phyloP scores from a whole-genome alignment of 2,329 filamentous ascomycete species.

The Graphilbum ipis-grandicollis region DNA sequence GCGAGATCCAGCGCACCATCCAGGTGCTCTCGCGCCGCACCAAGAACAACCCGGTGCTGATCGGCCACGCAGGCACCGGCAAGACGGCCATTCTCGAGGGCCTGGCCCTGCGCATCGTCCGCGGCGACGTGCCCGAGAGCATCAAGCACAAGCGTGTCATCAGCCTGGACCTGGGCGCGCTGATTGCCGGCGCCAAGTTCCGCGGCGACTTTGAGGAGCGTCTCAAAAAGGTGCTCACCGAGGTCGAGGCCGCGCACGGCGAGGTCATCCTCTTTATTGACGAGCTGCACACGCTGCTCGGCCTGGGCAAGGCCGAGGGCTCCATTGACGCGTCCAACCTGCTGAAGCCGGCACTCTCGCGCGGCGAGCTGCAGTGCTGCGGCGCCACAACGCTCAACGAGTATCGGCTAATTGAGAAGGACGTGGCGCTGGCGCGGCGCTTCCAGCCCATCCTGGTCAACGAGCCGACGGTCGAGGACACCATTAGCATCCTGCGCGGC shows the following conservation, averaged over 20 bases:
- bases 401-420: constrained; percentile 88
- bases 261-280: constrained; percentile 91
- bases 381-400: constrained; percentile 88
- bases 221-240: constrained; percentile 75
- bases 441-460: constrained; percentile 93
- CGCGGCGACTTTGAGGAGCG: constrained; percentile 92
- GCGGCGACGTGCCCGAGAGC: constrained; percentile 86
- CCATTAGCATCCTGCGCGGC: constrained; percentile 84
- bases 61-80: constrained; percentile 76
- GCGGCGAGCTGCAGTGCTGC: constrained; percentile 87
- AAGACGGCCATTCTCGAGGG: constrained; percentile 92
- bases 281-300: constrained; percentile 79
- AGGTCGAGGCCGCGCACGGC: constrained; percentile 78
- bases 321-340: constrained; percentile 94
- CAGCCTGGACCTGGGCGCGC: constrained; percentile 69
- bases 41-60: constrained; percentile 93
- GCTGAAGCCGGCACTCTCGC: constrained; percentile 79
- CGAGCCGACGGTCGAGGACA: constrained; percentile 80
- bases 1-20: constrained; percentile 85
- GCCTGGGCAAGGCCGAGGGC: constrained; percentile 85
- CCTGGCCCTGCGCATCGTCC: constrained; percentile 73
- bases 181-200: constrained; percentile 93
- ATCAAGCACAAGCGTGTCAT: constrained; percentile 90
- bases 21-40: constrained; percentile 84
- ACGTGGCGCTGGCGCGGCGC: constrained; percentile 75